phyloP scores from a whole-genome alignment of 768 basidiomycete genomes.

The Pisolithus microcarpus region DNA sequence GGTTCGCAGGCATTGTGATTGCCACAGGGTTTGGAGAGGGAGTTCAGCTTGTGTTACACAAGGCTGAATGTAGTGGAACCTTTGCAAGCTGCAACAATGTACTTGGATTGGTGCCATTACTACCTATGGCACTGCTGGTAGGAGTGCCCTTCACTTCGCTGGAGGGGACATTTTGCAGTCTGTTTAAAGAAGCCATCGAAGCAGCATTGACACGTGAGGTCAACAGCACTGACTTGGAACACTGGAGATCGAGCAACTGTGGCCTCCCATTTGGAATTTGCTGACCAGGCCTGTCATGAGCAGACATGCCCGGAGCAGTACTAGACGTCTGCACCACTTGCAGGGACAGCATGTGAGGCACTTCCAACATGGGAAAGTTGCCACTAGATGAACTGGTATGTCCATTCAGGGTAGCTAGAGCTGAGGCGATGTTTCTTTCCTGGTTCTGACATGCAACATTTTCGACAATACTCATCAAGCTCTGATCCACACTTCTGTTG shows the following conservation, averaged over 20 bases:
- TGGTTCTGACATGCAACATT: slow-evolving; percentile 42
- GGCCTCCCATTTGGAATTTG: background rate
- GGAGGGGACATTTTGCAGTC: background rate
- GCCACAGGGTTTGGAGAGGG: slow-evolving; percentile 35
- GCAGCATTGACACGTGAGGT: background rate
- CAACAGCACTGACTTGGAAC: slow-evolving; percentile 8
- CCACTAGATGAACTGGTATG: background rate
- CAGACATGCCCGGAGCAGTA: slow-evolving; percentile 1
- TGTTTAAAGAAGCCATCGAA: background rate
- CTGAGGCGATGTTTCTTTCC: slow-evolving; percentile 9
- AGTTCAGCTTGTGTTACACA: slow-evolving; percentile 46
- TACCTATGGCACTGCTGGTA: background rate
- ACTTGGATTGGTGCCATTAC: background rate
- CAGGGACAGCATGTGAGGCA: background rate
- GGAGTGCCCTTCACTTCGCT: background rate
- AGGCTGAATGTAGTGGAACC: slow-evolving; percentile 54
- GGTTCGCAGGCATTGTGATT: background rate
- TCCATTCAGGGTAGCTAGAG: background rate
- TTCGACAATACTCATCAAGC: slow-evolving; percentile 66
- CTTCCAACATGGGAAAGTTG: background rate
- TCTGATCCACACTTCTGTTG: slow-evolving; percentile 24
- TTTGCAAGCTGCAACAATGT: slow-evolving; percentile 28
- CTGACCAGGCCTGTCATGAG: background rate
- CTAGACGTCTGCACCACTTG: slow-evolving; percentile 3
- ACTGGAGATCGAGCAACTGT: slow-evolving; percentile 20